A percentile compares a stretch with the other conserved stretches of the same genome.
Evolutionary conservation across 257 asterid genomes (phyloP).

Genomic region (Eustoma russellianum): DNA sequence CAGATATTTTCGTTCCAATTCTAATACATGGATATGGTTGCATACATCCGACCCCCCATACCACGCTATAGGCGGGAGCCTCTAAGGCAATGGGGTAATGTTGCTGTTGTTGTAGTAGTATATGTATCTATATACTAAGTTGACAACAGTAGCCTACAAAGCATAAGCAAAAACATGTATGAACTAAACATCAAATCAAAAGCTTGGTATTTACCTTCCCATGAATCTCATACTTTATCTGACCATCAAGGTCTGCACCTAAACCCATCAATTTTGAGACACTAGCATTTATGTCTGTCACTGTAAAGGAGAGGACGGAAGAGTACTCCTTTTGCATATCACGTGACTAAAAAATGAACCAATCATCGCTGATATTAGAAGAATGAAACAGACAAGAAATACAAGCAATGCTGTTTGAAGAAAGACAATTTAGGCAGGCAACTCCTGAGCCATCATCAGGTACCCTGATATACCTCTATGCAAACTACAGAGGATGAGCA

Average conservation of each 20-base stretch:
- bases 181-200: background rate
- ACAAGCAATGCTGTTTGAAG: too few relatives aligned
- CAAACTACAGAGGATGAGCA: background rate
- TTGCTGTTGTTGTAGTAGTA: background rate
- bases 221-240: slow-evolving; percentile 76
- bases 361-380: background rate
- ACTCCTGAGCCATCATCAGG: too few relatives aligned
- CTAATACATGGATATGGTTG: too few relatives aligned
- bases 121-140: background rate
- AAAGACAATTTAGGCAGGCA: background rate
- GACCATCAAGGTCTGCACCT: slow-evolving; percentile 96
- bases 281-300: slow-evolving; percentile 58
- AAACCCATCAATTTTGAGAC: slow-evolving; percentile 73
- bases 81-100: too few relatives aligned
- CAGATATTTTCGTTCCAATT: background rate
- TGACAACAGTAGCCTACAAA: background rate
- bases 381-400: background rate
- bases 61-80: too few relatives aligned
- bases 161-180: background rate
- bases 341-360: slow-evolving; percentile 33
- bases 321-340: slow-evolving; percentile 57
- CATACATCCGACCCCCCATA: too few relatives aligned
- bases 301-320: slow-evolving; percentile 80
- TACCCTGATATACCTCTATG: too few relatives aligned
- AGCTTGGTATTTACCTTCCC: slow-evolving; percentile 57